Conservation (phyloP, 306 rosid genomes). For the Inga leiocalycina region DNA sequence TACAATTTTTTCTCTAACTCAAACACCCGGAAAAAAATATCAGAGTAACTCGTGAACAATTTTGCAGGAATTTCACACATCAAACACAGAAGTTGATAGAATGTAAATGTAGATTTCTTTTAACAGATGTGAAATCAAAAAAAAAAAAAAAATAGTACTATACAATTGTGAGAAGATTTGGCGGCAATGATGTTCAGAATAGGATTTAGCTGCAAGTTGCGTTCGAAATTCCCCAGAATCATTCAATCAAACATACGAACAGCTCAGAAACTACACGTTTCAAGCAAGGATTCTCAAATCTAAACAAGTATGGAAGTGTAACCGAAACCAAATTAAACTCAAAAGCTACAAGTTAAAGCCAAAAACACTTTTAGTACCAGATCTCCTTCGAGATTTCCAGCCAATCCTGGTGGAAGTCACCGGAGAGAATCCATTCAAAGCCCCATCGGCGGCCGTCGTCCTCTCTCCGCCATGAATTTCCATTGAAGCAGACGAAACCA, state of each 20-base stretch:
- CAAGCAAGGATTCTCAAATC: background rate
- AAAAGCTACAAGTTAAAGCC: background rate
- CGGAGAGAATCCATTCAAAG: constrained; percentile 72
- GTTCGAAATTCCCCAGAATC: constrained; percentile 15
- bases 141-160: background rate
- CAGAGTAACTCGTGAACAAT: background rate
- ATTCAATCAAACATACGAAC: background rate
- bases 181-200: background rate
- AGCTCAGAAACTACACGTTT: constrained; percentile 11
- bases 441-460: constrained; percentile 49
- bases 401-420: constrained; percentile 63
- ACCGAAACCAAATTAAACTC: constrained; percentile 10
- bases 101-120: background rate
- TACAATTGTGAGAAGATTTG: background rate
- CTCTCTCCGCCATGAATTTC: constrained; percentile 37
- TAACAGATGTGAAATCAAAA: background rate
- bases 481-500: constrained; percentile 37
- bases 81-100: background rate
- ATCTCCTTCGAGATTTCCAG: constrained; percentile 90
- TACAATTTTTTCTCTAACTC: background rate
- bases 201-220: constrained; percentile 9
- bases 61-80: constrained; percentile 29
- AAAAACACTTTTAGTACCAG: constrained; percentile 52
- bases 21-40: background rate
- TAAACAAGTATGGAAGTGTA: background rate